Conservation (phyloP, 208 protist genomes). For the Leishmania braziliensis region DNA sequence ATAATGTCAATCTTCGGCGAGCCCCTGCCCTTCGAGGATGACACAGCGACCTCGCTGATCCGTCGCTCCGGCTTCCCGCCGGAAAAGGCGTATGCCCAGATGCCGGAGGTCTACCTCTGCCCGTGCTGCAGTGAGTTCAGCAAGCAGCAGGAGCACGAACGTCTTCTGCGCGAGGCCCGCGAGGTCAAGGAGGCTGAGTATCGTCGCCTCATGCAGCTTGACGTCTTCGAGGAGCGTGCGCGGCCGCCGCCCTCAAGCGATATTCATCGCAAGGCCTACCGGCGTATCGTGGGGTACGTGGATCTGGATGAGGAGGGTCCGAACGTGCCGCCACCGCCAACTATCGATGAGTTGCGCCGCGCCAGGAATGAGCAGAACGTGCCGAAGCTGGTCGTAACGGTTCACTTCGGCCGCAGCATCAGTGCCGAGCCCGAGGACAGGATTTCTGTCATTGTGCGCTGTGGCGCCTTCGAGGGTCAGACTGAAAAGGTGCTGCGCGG, state of each 20-base stretch:
- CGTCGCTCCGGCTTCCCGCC: slow-evolving; percentile 83
- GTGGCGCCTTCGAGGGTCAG: slow-evolving; percentile 88
- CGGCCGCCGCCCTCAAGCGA: slow-evolving; percentile 46
- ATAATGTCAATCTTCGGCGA: slow-evolving; percentile 87
- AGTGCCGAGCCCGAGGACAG: slow-evolving; percentile 56
- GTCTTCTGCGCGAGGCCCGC: slow-evolving; percentile 51
- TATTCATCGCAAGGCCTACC: slow-evolving; percentile 44
- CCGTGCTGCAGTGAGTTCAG: slow-evolving; percentile 84
- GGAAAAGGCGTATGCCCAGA: slow-evolving; percentile 77
- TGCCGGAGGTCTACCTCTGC: slow-evolving; percentile 82
- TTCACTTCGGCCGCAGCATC: slow-evolving; percentile 84
- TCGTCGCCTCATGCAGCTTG: slow-evolving; percentile 77
- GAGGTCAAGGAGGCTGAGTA: slow-evolving; percentile 74
- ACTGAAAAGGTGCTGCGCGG: slow-evolving; percentile 83
- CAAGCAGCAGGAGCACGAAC: slow-evolving; percentile 60
- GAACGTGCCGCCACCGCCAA: slow-evolving; percentile 71
- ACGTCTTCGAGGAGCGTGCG: slow-evolving; percentile 90
- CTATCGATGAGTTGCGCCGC: slow-evolving; percentile 66
- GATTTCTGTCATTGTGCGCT: slow-evolving; percentile 84
- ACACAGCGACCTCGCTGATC: slow-evolving; percentile 87
- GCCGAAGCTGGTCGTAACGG: slow-evolving; percentile 83
- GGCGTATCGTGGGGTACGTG: slow-evolving; percentile 50
- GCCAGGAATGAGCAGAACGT: slow-evolving; percentile 44
- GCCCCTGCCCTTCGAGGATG: slow-evolving; percentile 84
- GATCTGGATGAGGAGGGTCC: slow-evolving; percentile 31